Percentiles rank a stretch among this genome's conserved stretches.
These are phyloP conservation scores for Toxoplasma gondii DNA, from an alignment of 169 alveolate genomes.

Conservation along the genomic window DNA sequence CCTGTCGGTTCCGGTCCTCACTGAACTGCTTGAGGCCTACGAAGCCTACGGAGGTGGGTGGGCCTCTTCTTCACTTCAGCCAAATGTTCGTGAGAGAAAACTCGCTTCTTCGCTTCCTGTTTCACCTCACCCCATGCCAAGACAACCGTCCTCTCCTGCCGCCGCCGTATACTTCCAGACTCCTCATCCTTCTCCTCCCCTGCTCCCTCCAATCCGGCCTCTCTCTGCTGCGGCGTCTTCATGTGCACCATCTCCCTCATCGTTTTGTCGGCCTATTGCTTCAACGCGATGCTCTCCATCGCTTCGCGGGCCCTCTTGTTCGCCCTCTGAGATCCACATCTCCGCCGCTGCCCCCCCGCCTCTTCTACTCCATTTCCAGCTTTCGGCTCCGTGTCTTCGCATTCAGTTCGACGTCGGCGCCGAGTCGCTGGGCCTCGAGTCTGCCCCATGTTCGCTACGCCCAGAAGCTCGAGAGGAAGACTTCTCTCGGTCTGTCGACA, in stretches of 20 bases:
- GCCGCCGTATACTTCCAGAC: no score
- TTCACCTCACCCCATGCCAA: no score
- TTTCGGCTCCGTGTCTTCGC: constrained; percentile 7
- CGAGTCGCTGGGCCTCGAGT: no score
- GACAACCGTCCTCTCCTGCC: no score
- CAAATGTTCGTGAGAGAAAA: no score
- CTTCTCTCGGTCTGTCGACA: background rate
- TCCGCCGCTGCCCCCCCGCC: background rate
- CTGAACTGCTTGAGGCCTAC: background rate
- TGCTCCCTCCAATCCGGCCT: background rate
- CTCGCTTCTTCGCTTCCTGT: no score
- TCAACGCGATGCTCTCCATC: no score
- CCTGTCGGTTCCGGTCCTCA: background rate
- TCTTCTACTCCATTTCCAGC: background rate
- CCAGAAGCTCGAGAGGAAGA: no score
- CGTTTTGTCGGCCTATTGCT: no score
- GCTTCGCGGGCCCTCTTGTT: background rate
- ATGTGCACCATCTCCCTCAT: no score
- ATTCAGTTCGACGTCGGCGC: background rate
- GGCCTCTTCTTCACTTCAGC: no score
- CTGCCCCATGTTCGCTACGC: background rate
- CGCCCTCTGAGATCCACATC: background rate
- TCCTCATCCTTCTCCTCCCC: background rate
- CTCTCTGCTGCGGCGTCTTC: background rate
- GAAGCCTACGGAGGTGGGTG: no score